Base-by-base conservation (phyloP, 202 grass and related monocot species). In the Brachypodium distachyon region DNA sequence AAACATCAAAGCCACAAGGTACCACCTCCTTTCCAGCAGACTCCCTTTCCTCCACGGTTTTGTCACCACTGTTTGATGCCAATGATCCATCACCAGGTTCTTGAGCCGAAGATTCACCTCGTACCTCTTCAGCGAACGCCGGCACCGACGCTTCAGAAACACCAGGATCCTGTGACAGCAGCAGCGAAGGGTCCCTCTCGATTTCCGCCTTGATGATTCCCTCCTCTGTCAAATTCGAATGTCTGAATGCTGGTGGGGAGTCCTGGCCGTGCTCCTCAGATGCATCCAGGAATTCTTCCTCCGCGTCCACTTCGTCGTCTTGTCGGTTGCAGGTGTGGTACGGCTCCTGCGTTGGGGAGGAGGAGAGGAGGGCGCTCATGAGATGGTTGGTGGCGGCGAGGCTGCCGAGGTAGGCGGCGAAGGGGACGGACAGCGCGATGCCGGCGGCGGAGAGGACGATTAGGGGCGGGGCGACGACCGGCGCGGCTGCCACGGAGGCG, bases 371-470 rank as follows among this genome's bases (percentile, higher is more conserved):
- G 4, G 81, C 90, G 22, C 17, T 47, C 83, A 85, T 85, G 55
- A 93, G 83, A 38, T 68, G 62, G 58, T 93, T 82, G 18, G 88
- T 67, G 76, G 83, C 82, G 27, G 70, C 78, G 53, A 93, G 10
- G 82, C 65, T 66, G 68, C 74, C 83, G 59, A 93, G 79, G 74
- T 87, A 97, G 74, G 74, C 72, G 18, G 80, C 83, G 68, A 97
- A 97, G 36, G 90, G 86, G 4, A 91, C 12, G 19, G 90, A 86
- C 29, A 97, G 48, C 14, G 81, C 88, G 2, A 90, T n/a, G 40
- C 93, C 86, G 18, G 90, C 71, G 25, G 82, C 43, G 50, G 83
- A 91, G 28, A 87, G 74, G 42, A 87, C 1, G 19, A 90, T 16
- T 3, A 91, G 34, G 27, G 81, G 66, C 63, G 93, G 90, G 47